Percentiles rank a stretch among this genome's conserved stretches.
phyloP scores from a whole-genome alignment of 176 grass and related monocot species.

The Thalia dealbata region DNA sequence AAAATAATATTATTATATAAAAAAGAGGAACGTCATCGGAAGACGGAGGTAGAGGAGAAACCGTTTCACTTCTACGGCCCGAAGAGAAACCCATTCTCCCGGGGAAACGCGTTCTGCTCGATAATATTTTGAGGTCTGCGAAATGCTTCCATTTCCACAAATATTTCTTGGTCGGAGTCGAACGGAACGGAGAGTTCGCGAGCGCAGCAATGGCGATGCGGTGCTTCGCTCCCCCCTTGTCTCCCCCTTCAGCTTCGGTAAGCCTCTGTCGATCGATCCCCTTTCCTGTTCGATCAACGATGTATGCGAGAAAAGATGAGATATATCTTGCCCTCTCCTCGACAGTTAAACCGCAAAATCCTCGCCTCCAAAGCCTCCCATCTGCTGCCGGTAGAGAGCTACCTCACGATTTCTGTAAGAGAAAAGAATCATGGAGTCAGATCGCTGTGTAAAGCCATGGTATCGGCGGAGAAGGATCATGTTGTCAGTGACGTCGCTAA shows the following conservation, averaged over 20 bases:
- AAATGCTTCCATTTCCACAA: neutral
- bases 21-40: too few species aligned
- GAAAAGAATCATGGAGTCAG: neutral
- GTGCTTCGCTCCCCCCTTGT: neutral
- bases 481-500: neutral
- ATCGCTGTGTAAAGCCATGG: constrained; percentile 3
- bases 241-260: neutral
- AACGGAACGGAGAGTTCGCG: neutral
- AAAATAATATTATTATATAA: too few species aligned
- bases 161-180: constrained; percentile 1
- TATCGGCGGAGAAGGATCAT: constrained; percentile 5
- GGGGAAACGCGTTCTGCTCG: neutral
- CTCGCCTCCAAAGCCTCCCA: neutral
- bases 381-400: neutral
- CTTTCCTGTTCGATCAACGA: neutral
- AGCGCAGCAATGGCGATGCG: constrained; percentile 1
- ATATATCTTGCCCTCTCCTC: neutral
- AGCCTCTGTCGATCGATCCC: neutral
- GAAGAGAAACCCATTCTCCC: too few species aligned
- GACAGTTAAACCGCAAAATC: neutral
- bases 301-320: neutral
- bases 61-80: neutral
- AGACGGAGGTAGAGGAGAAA: neutral
- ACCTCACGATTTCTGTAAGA: neutral
- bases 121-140: neutral